Percentiles rank a stretch among this genome's conserved stretches.
These are phyloP conservation scores for Acanthamoeba sp. DNA, from an alignment of 208 protist genomes.

Conservation along the genomic window DNA sequence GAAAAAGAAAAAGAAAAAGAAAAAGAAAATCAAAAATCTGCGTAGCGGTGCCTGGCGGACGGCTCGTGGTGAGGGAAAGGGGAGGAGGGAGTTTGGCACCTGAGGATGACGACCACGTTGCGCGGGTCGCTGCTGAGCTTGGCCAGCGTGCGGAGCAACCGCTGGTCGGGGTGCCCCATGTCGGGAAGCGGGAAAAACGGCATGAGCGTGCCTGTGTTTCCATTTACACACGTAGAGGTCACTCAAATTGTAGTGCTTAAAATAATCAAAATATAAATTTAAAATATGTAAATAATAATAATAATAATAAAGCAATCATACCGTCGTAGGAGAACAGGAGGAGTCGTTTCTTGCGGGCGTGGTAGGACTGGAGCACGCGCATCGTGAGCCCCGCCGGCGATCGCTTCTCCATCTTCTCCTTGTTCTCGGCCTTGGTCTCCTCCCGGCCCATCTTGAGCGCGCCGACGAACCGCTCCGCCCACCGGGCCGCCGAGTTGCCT, in stretches of 20 bases:
- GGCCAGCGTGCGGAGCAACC: slow-evolving; percentile 33
- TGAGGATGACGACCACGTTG: slow-evolving; percentile 62
- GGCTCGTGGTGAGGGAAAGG: no score
- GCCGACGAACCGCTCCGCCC: slow-evolving; percentile 24
- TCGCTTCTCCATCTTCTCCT: slow-evolving; percentile 44
- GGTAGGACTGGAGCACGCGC: slow-evolving; percentile 40
- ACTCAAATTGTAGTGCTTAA: no score
- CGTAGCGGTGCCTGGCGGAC: no score
- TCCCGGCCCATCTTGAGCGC: slow-evolving; percentile 59
- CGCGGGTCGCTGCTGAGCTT: slow-evolving; percentile 49
- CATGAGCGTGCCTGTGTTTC: background rate
- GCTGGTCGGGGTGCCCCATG: slow-evolving; percentile 48
- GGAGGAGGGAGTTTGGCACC: no score
- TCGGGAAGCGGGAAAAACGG: slow-evolving; percentile 45
- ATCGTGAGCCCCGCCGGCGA: slow-evolving; percentile 56
- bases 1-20: background rate
- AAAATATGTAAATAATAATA: no score
- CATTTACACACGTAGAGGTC: background rate
- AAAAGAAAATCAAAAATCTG: no score
- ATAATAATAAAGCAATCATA: background rate
- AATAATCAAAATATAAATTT: no score
- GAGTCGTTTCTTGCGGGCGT: slow-evolving; percentile 41
- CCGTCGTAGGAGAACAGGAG: slow-evolving; percentile 67
- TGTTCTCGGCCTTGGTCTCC: slow-evolving; percentile 11
- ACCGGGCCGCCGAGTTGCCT: slow-evolving; percentile 17